These are phyloP conservation scores for Trichoderma brevicompactum DNA, from an alignment of 2,329 filamentous ascomycete species.

Conservation along the genomic window DNA sequence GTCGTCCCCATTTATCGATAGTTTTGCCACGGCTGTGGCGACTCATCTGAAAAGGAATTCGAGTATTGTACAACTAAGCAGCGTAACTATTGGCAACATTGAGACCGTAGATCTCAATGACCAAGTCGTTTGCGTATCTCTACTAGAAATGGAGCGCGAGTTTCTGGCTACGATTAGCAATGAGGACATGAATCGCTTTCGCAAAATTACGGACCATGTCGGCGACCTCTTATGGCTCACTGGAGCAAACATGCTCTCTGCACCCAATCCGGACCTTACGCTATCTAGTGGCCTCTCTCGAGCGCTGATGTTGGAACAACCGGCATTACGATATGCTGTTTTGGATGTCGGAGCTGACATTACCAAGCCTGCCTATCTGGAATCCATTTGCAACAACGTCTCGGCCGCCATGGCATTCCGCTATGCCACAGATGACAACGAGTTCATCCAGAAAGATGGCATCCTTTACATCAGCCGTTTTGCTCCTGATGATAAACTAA, in stretches of 20 bases:
- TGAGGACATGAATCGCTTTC: constrained; percentile 17
- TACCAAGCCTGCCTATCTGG: neutral
- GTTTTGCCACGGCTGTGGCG: neutral
- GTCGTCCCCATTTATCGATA: neutral
- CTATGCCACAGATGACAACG: constrained; percentile 4
- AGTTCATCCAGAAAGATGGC: constrained; percentile 20
- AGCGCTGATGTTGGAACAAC: constrained; percentile 12
- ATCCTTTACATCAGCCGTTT: constrained; percentile 35
- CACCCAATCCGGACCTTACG: constrained; percentile 13
- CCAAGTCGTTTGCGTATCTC: constrained; percentile 6
- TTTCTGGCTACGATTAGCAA: constrained; percentile 15
- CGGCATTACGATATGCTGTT: constrained; percentile 7
- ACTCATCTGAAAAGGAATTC: neutral
- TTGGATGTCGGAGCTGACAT: constrained; percentile 9
- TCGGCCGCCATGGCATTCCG: constrained; percentile 7
- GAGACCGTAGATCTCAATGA: neutral
- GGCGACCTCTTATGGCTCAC: constrained; percentile 14
- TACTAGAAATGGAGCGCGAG: constrained; percentile 12
- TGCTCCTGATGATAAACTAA: constrained; percentile 32
- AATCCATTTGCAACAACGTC: neutral
- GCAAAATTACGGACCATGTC: constrained; percentile 9
- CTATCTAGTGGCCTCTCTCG: constrained; percentile 10
- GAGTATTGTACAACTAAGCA: neutral
- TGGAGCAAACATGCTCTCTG: constrained; percentile 16
- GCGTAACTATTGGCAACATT: neutral